Percentiles rank a stretch among this genome's conserved stretches.
phyloP scores from a whole-genome alignment of 2,329 filamentous ascomycete species.

The Pseudogymnoascus sp. region DNA sequence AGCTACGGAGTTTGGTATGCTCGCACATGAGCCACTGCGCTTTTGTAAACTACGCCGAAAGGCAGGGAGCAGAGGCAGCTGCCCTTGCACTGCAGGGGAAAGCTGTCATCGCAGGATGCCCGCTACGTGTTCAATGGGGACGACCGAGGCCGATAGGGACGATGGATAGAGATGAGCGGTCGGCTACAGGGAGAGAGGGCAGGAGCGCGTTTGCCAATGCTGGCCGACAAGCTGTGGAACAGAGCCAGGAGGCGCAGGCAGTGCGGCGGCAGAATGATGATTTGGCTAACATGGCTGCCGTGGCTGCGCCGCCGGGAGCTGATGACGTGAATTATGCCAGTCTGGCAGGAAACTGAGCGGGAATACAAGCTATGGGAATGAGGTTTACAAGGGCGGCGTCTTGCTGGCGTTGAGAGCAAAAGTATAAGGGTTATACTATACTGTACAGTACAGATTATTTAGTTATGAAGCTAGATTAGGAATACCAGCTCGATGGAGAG shows the following conservation, averaged over 20 bases:
- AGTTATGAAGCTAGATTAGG: not conserved
- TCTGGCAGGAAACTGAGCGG: slow-evolving; percentile 67
- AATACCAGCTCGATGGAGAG: not conserved
- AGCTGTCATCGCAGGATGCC: slow-evolving; percentile 83
- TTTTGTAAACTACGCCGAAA: slow-evolving; percentile 86
- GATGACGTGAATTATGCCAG: slow-evolving; percentile 78
- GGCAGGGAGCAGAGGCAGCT: slow-evolving; percentile 77
- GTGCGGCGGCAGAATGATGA: slow-evolving; percentile 20
- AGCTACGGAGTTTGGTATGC: slow-evolving; percentile 86
- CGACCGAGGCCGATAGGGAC: slow-evolving; percentile 85
- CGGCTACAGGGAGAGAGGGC: slow-evolving; percentile 73
- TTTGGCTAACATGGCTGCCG: slow-evolving; percentile 29
- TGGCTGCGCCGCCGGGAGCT: slow-evolving; percentile 72
- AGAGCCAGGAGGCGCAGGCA: slow-evolving; percentile 20
- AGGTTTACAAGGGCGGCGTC: not conserved
- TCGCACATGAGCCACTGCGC: slow-evolving; percentile 96
- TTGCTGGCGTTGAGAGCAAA: slow-evolving; percentile 1
- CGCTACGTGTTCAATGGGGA: slow-evolving; percentile 84
- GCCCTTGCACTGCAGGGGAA: slow-evolving; percentile 78
- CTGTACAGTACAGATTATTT: not conserved
- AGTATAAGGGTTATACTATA: not conserved
- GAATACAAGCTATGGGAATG: not conserved
- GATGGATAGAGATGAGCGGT: slow-evolving; percentile 78
- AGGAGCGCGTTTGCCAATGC: slow-evolving; percentile 46
- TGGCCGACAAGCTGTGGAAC: slow-evolving; percentile 31